Evolutionary conservation across 306 rosid genomes (phyloP), one percentile per base, ranked within the genome.

Genomic region (Malus sieversii): DNA sequence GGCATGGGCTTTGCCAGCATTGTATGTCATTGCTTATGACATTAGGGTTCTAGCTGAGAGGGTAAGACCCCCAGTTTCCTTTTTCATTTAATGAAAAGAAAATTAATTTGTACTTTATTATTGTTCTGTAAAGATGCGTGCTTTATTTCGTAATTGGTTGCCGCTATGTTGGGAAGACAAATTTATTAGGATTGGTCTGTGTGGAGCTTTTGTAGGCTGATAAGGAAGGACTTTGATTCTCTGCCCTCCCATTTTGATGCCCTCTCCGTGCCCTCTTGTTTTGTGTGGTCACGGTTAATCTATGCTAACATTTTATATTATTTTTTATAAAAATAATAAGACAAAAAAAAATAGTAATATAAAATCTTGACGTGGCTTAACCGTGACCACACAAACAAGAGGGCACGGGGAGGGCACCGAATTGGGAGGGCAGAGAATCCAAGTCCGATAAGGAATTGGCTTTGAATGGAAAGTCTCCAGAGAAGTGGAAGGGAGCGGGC

Each of bases 401-500:
- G 23, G 23, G 23, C 23, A 22, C 23, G 23, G 23, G 23, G 23
- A 22, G 23, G 23, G 23, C 23, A 22, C 23, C 23, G 23, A 22
- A 22, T 22, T 22, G 23, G 23, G 23, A 22, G 23, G 23, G 23
- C 23, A 22, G 23, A 22, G 23, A 22, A 22, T 22, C 23, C 23
- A 22, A 22, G 23, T 22, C 23, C 23, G 99, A 95, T 77, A 86
- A 76, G 80, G 96, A 95, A 45, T 78, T 92, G 82, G 89, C 86
- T 81, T 84, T 90, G 0, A 88, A 82, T 80, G 99, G 97, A 67
- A 90, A 88, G 79, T 86, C 96, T 18, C 97, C 97, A 0, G 97
- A 92, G 86, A 95, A 95, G 82, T 78, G 92, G 91, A 92, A 95
- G 75, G 99, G 92, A 27, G 97, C 97, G 44, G 99, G 99, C 63